Evolutionary conservation across 2,329 filamentous ascomycete species (phyloP).

Genomic region (Penicillium sumatraense): DNA sequence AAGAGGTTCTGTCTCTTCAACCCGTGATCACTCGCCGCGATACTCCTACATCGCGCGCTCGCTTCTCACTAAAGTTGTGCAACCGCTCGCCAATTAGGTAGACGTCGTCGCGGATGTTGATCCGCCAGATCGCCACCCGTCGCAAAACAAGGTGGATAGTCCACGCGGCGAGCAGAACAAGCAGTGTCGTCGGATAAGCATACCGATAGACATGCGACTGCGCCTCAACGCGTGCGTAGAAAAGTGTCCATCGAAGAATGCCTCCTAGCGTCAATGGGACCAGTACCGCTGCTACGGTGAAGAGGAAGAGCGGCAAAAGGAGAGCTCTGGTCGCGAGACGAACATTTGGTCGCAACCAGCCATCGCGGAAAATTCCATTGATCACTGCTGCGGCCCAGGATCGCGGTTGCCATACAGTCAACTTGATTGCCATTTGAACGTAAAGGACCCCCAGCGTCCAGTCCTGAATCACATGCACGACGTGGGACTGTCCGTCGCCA

Average conservation of each 20-base stretch:
- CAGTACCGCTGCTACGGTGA: conserved; percentile 66
- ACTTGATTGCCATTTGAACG: conserved; percentile 74
- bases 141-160: conserved; percentile 44
- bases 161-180: conserved; percentile 57
- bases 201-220: conserved; percentile 62
- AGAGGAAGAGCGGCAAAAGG: conserved; percentile 71
- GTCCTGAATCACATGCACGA: conserved; percentile 83
- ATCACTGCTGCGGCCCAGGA: conserved; percentile 76
- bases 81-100: conserved; percentile 93
- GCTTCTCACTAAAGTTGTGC: conserved; percentile 83
- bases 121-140: conserved; percentile 75
- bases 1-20: too few relatives aligned
- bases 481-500: conserved; percentile 38
- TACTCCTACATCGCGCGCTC: conserved; percentile 44
- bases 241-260: conserved; percentile 51
- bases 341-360: conserved; percentile 79
- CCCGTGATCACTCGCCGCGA: conserved; percentile 43
- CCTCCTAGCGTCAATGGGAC: conserved; percentile 67
- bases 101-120: conserved; percentile 86
- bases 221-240: conserved; percentile 36
- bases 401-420: conserved; percentile 70
- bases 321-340: conserved; percentile 82
- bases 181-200: conserved; percentile 72
- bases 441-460: conserved; percentile 95
- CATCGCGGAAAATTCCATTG: conserved; percentile 71